Percentiles rank a stretch among this genome's conserved stretches.
phyloP scores from a whole-genome alignment of 176 grass and related monocot species.

The Ensete glaucum region DNA sequence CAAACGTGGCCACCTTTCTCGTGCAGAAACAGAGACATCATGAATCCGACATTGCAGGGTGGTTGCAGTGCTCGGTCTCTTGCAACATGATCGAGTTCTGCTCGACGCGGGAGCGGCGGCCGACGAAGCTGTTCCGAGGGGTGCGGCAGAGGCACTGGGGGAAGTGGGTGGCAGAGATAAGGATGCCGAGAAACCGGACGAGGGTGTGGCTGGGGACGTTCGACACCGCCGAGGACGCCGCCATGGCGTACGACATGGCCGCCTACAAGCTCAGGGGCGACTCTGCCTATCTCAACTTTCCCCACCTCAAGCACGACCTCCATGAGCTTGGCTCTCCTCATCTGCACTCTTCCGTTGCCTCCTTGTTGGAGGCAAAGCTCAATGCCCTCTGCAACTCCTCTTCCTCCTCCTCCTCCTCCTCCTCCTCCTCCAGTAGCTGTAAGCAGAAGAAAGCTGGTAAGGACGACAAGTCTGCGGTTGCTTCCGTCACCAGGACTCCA shows the following conservation, averaged over 20 bases:
- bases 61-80: not conserved
- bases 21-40: not conserved
- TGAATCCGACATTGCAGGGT: not conserved
- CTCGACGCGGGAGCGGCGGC: not conserved
- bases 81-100: not conserved
- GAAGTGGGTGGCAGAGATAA: constrained; percentile 44
- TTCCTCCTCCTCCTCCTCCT: not conserved
- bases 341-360: not conserved
- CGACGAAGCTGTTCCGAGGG: constrained; percentile 25
- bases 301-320: constrained; percentile 25
- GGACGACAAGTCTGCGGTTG: not conserved
- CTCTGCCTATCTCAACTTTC: constrained; percentile 25
- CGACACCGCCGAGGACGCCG: constrained; percentile 32
- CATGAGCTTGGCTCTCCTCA: constrained; percentile 1
- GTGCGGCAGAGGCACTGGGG: constrained; percentile 41
- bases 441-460: not conserved
- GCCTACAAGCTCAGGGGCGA: constrained; percentile 31
- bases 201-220: constrained; percentile 42
- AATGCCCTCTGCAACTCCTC: constrained; percentile 2
- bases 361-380: constrained; percentile 25
- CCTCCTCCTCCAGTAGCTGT: not conserved
- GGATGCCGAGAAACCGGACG: constrained; percentile 27
- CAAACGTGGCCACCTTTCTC: not conserved
- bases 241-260: constrained; percentile 29
- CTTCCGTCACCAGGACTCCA: no score